These are phyloP conservation scores for Gleditsia sinensis DNA, from an alignment of 306 rosid species.

Conservation along the genomic window DNA sequence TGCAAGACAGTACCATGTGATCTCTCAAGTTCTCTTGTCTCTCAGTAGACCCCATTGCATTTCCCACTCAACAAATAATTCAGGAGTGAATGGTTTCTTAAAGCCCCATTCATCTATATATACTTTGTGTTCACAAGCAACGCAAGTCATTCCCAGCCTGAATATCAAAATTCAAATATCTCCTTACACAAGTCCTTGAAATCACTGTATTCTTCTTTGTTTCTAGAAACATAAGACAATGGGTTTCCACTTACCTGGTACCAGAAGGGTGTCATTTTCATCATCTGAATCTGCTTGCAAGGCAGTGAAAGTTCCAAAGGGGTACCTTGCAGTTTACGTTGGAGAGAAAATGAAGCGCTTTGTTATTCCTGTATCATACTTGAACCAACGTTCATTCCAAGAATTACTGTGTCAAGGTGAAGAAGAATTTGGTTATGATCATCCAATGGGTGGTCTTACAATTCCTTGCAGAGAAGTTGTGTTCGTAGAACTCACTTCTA, in stretches of 20 bases:
- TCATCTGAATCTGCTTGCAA: slow-evolving; percentile 20
- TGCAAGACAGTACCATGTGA: slow-evolving; percentile 32
- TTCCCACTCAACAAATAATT: not conserved
- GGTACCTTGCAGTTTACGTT: slow-evolving; percentile 49
- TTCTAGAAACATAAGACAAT: not conserved
- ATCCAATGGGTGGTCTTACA: slow-evolving; percentile 54
- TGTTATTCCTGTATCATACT: slow-evolving; percentile 44
- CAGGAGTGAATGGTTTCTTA: not conserved
- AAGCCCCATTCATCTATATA: slow-evolving; percentile 25
- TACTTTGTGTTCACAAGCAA: not conserved
- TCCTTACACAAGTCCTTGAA: not conserved
- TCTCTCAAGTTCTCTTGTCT: not conserved
- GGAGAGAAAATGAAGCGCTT: slow-evolving; percentile 50
- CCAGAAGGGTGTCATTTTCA: slow-evolving; percentile 4
- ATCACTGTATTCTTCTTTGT: not conserved
- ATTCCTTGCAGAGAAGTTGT: slow-evolving; percentile 46
- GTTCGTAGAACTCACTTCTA: slow-evolving; percentile 25
- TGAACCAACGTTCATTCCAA: slow-evolving; percentile 40
- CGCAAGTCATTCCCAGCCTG: not conserved
- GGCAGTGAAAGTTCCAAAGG: slow-evolving; percentile 43
- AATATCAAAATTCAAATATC: slow-evolving; percentile 1
- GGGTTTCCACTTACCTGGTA: slow-evolving; percentile 37
- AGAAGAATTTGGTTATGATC: slow-evolving; percentile 52
- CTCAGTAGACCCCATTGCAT: not conserved
- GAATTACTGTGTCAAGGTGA: slow-evolving; percentile 33